These are phyloP conservation scores for Malassezia arunalokei DNA, from an alignment of 1,284 basidiomycete species.

Conservation along the genomic window DNA sequence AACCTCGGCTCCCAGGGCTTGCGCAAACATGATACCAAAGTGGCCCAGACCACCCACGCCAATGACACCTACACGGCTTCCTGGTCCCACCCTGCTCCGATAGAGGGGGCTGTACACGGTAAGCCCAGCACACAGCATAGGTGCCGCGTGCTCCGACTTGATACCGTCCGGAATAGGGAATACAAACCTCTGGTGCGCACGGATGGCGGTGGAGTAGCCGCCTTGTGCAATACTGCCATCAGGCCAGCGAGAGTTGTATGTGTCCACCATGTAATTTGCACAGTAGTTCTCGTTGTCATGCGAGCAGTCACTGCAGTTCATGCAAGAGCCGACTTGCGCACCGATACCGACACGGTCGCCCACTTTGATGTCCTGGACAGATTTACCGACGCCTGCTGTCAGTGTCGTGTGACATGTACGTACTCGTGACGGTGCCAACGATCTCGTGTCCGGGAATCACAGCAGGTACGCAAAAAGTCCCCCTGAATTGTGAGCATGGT, in stretches of 20 bases:
- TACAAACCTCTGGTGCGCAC: constrained; percentile 59
- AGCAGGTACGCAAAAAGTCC: constrained; percentile 34
- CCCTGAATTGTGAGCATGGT: constrained; percentile 15
- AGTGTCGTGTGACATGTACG: background rate
- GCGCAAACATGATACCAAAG: constrained; percentile 53
- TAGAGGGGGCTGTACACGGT: constrained; percentile 59
- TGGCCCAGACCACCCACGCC: constrained; percentile 48
- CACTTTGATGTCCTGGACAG: constrained; percentile 54
- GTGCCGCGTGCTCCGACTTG: constrained; percentile 52
- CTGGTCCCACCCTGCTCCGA: constrained; percentile 55
- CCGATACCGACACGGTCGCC: constrained; percentile 59
- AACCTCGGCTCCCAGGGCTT: constrained; percentile 56
- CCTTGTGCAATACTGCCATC: constrained; percentile 53
- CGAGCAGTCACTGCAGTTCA: constrained; percentile 50
- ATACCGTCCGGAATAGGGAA: constrained; percentile 60
- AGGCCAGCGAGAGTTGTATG: constrained; percentile 50
- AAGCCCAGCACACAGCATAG: constrained; percentile 55
- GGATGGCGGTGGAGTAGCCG: constrained; percentile 59
- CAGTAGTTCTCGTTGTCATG: constrained; percentile 39
- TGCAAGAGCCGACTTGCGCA: constrained; percentile 54
- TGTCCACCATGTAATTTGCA: constrained; percentile 38
- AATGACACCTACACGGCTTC: constrained; percentile 58
- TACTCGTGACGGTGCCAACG: constrained; percentile 52
- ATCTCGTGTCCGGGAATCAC: constrained; percentile 55
- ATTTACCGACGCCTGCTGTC: constrained; percentile 38